These are phyloP conservation scores for Leccinum uliginosum DNA, from an alignment of 768 basidiomycete genomes.

Conservation along the genomic window DNA sequence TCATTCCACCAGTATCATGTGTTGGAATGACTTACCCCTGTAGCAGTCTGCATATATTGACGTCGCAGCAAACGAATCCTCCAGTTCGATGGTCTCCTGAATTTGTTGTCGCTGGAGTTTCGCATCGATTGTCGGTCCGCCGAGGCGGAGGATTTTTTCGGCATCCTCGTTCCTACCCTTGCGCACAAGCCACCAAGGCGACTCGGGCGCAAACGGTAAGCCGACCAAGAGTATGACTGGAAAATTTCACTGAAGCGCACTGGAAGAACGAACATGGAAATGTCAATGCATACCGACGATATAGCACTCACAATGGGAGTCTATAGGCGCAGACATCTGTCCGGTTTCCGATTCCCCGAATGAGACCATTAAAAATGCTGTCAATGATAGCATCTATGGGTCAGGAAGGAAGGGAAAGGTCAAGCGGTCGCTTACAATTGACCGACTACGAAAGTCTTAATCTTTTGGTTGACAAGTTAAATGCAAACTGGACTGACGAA, in stretches of 20 bases:
- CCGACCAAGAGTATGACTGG: conserved; percentile 29
- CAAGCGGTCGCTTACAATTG: conserved; percentile 13
- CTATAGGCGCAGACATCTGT: conserved; percentile 21
- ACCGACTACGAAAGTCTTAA: too few relatives aligned
- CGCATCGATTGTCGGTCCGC: too few relatives aligned
- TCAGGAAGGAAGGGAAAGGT: not conserved
- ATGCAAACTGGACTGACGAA: too few relatives aligned
- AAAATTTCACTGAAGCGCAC: conserved; percentile 32
- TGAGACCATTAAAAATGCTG: conserved; percentile 25
- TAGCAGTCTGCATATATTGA: conserved; percentile 33
- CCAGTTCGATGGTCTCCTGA: too few relatives aligned
- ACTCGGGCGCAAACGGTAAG: conserved; percentile 29
- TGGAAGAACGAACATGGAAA: not conserved
- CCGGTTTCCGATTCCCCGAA: conserved; percentile 20
- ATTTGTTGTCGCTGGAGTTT: too few relatives aligned
- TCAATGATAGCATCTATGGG: not conserved
- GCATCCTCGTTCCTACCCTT: too few relatives aligned
- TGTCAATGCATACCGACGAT: not conserved
- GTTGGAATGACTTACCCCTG: conserved; percentile 14
- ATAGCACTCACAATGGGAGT: conserved; percentile 21
- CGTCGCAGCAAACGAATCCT: too few relatives aligned
- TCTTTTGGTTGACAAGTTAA: too few relatives aligned
- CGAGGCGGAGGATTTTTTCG: too few relatives aligned
- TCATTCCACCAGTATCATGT: too few relatives aligned
- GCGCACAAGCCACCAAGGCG: conserved; percentile 33